phyloP scores from a whole-genome alignment of 2,329 filamentous ascomycete species.

The Albophoma yamanashiensis region DNA sequence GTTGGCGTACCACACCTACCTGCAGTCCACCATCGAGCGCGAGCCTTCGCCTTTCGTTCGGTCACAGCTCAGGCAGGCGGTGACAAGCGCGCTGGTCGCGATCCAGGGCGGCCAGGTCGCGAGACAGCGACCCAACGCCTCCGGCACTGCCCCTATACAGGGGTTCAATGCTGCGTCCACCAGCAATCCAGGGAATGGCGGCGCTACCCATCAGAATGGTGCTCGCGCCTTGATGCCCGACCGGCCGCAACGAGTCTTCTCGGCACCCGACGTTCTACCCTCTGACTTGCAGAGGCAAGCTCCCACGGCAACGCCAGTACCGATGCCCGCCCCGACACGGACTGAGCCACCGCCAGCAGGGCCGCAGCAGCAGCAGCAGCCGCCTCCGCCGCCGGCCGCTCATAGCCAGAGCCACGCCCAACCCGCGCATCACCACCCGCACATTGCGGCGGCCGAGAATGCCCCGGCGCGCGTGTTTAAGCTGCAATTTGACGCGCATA shows the following conservation, averaged over 20 bases:
- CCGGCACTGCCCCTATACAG: not conserved
- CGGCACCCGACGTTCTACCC: not conserved
- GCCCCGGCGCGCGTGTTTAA: slow-evolving; percentile 72
- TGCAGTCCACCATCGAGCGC: slow-evolving; percentile 40
- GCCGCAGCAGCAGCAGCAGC: slow-evolving; percentile 3
- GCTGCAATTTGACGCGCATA: slow-evolving; percentile 85
- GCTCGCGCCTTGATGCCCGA: not conserved
- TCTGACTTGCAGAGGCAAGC: not conserved
- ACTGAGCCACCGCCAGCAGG: slow-evolving; percentile 5
- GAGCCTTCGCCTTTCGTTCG: slow-evolving; percentile 36
- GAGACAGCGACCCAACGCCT: slow-evolving; percentile 9
- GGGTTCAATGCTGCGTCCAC: not conserved
- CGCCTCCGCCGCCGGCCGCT: slow-evolving; percentile 1
- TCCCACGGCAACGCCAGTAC: not conserved
- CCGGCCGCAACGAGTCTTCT: not conserved
- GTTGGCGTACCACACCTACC: slow-evolving; percentile 34
- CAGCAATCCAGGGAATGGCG: not conserved
- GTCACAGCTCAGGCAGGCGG: slow-evolving; percentile 37
- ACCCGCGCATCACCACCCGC: slow-evolving; percentile 27
- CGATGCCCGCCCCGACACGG: slow-evolving; percentile 6
- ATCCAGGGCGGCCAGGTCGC: slow-evolving; percentile 32
- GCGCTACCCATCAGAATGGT: not conserved
- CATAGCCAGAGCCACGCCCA: slow-evolving; percentile 4
- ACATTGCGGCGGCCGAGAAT: slow-evolving; percentile 33
- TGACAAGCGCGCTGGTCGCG: slow-evolving; percentile 33